Percentiles rank a stretch among this genome's conserved stretches.
Evolutionary conservation across 306 rosid species (phyloP).

Genomic region (Lablab purpureus): DNA sequence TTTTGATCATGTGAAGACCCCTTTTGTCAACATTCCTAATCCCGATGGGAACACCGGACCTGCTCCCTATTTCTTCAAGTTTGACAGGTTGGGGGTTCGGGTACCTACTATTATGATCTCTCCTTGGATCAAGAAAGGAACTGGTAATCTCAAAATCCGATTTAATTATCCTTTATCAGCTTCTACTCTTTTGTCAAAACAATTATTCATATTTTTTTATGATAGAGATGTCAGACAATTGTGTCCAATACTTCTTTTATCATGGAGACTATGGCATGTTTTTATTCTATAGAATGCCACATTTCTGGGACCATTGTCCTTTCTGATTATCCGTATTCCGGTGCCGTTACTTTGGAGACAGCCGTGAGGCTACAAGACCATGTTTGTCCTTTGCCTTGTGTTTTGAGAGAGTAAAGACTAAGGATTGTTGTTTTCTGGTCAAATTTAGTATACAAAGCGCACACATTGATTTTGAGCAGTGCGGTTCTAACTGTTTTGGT

Average conservation of each 20-base stretch:
- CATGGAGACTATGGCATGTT: not conserved
- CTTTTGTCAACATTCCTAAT: constrained; percentile 82
- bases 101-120: constrained; percentile 97
- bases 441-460: constrained; percentile 22
- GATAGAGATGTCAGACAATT: constrained; percentile 40
- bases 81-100: constrained; percentile 96
- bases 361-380: not conserved
- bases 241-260: constrained; percentile 35
- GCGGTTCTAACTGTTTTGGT: constrained; percentile 30
- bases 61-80: constrained; percentile 96
- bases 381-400: constrained; percentile 39
- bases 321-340: constrained; percentile 29
- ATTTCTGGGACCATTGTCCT: constrained; percentile 38
- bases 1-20: constrained; percentile 90
- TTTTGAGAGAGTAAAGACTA: constrained; percentile 27
- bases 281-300: constrained; percentile 26
- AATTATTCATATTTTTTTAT: constrained; percentile 25
- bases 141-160: constrained; percentile 62
- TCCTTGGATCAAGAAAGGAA: constrained; percentile 98
- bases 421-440: constrained; percentile 32
- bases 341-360: constrained; percentile 1
- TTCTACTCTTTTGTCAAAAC: constrained; percentile 29
- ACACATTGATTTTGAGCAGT: constrained; percentile 36
- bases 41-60: constrained; percentile 99
- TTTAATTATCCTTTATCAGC: constrained; percentile 19